Evolutionary conservation across 768 basidiomycete species (phyloP).

Genomic region (Termitomyces sp.): DNA sequence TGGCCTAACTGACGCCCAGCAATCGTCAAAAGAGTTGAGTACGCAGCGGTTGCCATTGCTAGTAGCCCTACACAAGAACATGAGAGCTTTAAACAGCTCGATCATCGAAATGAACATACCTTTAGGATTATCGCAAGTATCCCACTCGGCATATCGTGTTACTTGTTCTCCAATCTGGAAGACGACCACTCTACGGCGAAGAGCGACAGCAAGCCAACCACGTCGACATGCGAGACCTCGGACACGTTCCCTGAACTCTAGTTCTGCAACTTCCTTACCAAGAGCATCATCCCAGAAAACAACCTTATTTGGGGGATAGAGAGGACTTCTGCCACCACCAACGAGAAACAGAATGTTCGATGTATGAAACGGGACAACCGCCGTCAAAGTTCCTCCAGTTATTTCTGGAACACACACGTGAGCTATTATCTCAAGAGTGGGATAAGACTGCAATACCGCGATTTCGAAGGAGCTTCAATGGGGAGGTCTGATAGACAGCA

Average conservation of each 20-base stretch:
- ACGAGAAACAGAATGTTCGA: slow-evolving; percentile 82
- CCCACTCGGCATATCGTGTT: slow-evolving; percentile 69
- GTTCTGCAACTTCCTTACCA: slow-evolving; percentile 76
- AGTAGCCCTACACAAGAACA: slow-evolving; percentile 50
- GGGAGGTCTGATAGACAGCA: slow-evolving; percentile 74
- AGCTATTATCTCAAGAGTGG: background rate
- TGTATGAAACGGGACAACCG: slow-evolving; percentile 72
- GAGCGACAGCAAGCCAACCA: slow-evolving; percentile 79
- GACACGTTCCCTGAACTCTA: slow-evolving; percentile 85
- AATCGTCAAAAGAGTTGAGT: slow-evolving; percentile 79
- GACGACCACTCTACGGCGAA: slow-evolving; percentile 73
- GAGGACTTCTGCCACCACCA: slow-evolving; percentile 83
- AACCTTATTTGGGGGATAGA: slow-evolving; percentile 90
- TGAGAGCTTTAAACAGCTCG: background rate
- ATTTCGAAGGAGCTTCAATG: slow-evolving; percentile 73
- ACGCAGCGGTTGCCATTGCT: slow-evolving; percentile 71
- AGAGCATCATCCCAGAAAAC: slow-evolving; percentile 82
- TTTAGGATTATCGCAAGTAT: slow-evolving; percentile 82
- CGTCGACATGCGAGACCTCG: slow-evolving; percentile 75
- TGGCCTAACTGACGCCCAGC: slow-evolving; percentile 86
- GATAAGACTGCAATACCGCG: slow-evolving; percentile 50
- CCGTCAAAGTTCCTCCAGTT: slow-evolving; percentile 72
- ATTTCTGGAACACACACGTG: slow-evolving; percentile 45
- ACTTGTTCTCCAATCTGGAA: slow-evolving; percentile 67
- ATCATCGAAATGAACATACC: slow-evolving; percentile 35